Percentiles rank a stretch among this genome's conserved stretches.
These are phyloP conservation scores for Sporodiniella umbellata DNA, from an alignment of 371 early-diverging fungal genomes.

Conservation along the genomic window DNA sequence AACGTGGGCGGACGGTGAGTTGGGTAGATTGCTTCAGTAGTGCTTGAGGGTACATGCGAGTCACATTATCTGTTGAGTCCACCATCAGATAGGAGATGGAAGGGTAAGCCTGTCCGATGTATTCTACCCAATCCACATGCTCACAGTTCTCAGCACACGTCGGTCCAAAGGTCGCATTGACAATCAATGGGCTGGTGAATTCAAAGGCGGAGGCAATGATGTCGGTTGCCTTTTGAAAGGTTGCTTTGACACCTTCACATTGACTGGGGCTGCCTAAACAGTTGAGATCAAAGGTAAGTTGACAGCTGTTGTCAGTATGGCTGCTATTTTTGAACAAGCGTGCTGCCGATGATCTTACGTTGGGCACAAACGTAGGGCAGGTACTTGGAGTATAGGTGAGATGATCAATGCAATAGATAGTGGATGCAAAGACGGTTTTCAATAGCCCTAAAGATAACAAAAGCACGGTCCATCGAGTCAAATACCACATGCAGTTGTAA, in stretches of 20 bases:
- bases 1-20: conserved; percentile 24
- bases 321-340: conserved; percentile 11
- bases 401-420: conserved; percentile 9
- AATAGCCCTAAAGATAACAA: not conserved
- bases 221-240: conserved; percentile 14
- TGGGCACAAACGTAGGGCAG: no score
- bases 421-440: not conserved
- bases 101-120: conserved; percentile 45
- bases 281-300: conserved; percentile 12
- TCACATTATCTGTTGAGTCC: conserved; percentile 35
- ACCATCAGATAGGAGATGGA: conserved; percentile 42
- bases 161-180: conserved; percentile 52
- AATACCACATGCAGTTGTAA: conserved; percentile 1
- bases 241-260: conserved; percentile 12
- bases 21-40: conserved; percentile 54
- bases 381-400: not conserved
- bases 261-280: conserved; percentile 3
- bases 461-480: not conserved
- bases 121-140: conserved; percentile 13
- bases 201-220: conserved; percentile 35
- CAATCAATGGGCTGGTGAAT: conserved; percentile 41
- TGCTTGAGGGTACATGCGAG: conserved; percentile 64
- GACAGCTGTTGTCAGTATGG: conserved; percentile 1
- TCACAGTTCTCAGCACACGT: conserved; percentile 48
- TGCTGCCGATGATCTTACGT: not conserved